Percentiles rank a stretch among this genome's conserved stretches.
Evolutionary conservation across 768 basidiomycete species (phyloP).

Genomic region (Tricholoma saponaceum): DNA sequence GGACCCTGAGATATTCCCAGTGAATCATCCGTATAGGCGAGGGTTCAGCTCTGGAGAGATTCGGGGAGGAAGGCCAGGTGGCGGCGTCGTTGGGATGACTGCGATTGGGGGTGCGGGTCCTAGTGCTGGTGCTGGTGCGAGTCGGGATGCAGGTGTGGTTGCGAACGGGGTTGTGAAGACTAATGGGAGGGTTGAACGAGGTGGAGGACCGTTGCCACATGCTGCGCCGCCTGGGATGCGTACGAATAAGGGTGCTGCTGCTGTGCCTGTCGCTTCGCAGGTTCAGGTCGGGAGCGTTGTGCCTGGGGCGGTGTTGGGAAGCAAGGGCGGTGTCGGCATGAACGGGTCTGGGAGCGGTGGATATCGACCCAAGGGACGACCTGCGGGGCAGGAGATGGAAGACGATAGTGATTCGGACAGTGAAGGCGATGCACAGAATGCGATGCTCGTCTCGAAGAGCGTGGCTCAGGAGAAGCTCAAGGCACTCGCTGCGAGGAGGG

Average conservation of each 20-base stretch:
- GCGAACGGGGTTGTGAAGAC: not conserved
- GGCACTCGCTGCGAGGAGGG: conserved; percentile 48
- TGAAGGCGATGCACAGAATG: conserved; percentile 35
- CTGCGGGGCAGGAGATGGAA: conserved; percentile 63
- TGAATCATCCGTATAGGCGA: conserved; percentile 53
- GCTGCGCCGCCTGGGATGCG: conserved; percentile 28
- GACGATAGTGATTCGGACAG: conserved; percentile 57
- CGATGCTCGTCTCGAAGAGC: conserved; percentile 58
- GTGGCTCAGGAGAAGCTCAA: conserved; percentile 66
- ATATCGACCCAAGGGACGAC: conserved; percentile 64
- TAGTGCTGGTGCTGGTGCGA: not conserved
- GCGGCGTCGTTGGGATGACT: too few relatives aligned
- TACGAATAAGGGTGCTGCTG: conserved; percentile 55
- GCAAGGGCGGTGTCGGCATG: not conserved
- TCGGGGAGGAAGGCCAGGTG: conserved; percentile 4
- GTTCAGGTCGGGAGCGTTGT: conserved; percentile 27
- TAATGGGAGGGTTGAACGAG: not conserved
- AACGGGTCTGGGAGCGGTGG: conserved; percentile 22
- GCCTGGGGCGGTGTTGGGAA: conserved; percentile 7
- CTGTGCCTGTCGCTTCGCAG: conserved; percentile 49
- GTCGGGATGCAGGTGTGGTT: not conserved
- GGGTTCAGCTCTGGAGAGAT: conserved; percentile 29
- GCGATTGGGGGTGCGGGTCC: too few relatives aligned
- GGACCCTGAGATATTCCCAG: conserved; percentile 55
- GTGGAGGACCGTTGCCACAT: not conserved